A percentile compares a stretch with the other conserved stretches of the same genome.
These are phyloP conservation scores for Penicillium samsonianum DNA, from an alignment of 495 filamentous ascomycete genomes.

Conservation along the genomic window DNA sequence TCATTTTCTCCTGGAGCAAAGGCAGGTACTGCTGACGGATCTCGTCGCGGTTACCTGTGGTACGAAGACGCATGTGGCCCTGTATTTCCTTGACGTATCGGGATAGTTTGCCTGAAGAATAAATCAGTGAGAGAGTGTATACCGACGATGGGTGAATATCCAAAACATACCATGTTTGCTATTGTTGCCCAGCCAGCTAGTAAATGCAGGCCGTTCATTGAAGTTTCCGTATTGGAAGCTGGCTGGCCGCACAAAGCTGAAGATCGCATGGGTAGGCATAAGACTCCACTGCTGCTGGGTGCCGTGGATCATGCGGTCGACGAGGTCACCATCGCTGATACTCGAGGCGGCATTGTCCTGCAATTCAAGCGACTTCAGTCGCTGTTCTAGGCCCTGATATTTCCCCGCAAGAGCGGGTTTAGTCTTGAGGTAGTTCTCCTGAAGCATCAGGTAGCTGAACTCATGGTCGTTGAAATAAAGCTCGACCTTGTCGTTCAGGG, in stretches of 20 bases:
- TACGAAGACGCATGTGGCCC: conserved; percentile 90
- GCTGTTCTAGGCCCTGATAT: conserved; percentile 63
- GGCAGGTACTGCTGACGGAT: conserved; percentile 93
- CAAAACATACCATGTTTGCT: conserved; percentile 68
- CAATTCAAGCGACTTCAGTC: conserved; percentile 79
- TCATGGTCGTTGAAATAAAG: conserved; percentile 99
- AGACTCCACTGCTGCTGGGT: conserved; percentile 97
- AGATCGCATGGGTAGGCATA: conserved; percentile 96
- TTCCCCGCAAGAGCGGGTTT: conserved; percentile 63
- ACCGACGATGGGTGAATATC: neutral
- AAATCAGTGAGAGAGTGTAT: conserved; percentile 19
- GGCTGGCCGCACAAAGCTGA: conserved; percentile 92
- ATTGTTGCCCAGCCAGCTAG: conserved; percentile 91
- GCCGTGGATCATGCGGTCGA: conserved; percentile 97
- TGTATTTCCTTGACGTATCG: conserved; percentile 93
- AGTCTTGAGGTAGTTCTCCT: conserved; percentile 93
- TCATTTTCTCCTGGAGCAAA: conserved; percentile 78
- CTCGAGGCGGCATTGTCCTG: conserved; percentile 85
- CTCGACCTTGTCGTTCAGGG: conserved; percentile 95
- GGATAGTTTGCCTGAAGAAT: conserved; percentile 64
- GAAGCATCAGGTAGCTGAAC: conserved; percentile 93
- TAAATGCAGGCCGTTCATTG: conserved; percentile 64
- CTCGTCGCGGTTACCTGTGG: conserved; percentile 91
- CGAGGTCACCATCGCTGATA: conserved; percentile 95
- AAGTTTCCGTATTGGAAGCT: conserved; percentile 83